These are phyloP conservation scores for Kernera saxatilis DNA, from an alignment of 345 rosid genomes.

Conservation along the genomic window DNA sequence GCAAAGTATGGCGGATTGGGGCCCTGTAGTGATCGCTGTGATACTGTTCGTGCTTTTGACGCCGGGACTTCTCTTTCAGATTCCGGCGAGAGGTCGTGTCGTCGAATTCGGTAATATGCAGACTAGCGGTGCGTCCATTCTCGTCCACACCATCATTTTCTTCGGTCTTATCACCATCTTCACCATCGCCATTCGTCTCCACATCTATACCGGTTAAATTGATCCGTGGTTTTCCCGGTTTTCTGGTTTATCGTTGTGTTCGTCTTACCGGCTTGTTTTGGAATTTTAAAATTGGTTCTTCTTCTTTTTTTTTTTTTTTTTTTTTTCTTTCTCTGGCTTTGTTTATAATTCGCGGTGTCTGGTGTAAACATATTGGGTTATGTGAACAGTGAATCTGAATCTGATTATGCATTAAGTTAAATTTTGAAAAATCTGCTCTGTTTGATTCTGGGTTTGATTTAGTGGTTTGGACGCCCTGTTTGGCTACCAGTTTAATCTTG, in stretches of 20 bases:
- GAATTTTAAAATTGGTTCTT: background rate
- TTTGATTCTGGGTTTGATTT: background rate
- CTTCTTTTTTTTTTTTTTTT: too few species aligned
- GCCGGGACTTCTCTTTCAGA: constrained; percentile 79
- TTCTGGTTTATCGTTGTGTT: background rate
- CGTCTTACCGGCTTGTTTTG: background rate
- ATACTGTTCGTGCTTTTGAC: constrained; percentile 72
- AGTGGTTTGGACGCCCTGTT: background rate
- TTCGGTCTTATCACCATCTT: constrained; percentile 81
- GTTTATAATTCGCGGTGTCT: background rate
- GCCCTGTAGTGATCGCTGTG: constrained; percentile 81
- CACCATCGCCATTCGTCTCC: constrained; percentile 61
- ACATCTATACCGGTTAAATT: constrained; percentile 56
- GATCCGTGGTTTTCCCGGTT: background rate
- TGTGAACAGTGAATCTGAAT: background rate
- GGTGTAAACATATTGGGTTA: background rate
- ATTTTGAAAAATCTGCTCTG: background rate
- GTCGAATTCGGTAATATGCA: constrained; percentile 75
- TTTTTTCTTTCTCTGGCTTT: background rate
- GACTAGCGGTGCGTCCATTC: constrained; percentile 65
- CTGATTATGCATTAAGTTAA: background rate
- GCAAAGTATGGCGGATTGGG: constrained; percentile 81
- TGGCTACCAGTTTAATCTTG: background rate
- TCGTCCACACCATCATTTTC: constrained; percentile 71
- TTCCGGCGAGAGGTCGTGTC: constrained; percentile 55